Conservation (phyloP, 306 rosid genomes). For the Acacia confusa region DNA sequence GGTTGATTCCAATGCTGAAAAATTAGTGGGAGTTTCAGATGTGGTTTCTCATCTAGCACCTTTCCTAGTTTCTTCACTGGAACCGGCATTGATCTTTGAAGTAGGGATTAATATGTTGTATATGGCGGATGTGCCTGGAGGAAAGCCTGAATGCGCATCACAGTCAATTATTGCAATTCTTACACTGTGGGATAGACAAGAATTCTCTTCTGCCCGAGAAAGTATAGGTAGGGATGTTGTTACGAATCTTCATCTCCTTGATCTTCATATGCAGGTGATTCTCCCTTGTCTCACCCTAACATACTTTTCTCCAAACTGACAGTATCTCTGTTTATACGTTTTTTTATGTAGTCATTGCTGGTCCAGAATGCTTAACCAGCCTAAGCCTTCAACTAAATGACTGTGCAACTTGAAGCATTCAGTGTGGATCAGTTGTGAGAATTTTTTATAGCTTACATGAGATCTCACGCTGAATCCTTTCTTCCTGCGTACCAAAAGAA, state of each 20-base stretch:
- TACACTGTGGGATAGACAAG: constrained; percentile 95
- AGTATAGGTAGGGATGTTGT: constrained; percentile 87
- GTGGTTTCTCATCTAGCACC: constrained; percentile 93
- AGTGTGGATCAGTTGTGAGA: background rate
- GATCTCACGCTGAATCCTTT: background rate
- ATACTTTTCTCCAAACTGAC: background rate
- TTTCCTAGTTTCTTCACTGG: constrained; percentile 85
- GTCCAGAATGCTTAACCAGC: background rate
- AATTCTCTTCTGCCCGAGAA: constrained; percentile 89
- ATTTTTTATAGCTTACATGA: background rate
- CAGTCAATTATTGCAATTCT: constrained; percentile 89
- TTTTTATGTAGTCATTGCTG: background rate
- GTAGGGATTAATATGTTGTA: constrained; percentile 94
- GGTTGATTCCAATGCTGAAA: constrained; percentile 78
- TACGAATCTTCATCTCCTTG: constrained; percentile 91
- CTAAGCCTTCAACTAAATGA: background rate
- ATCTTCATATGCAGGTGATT: constrained; percentile 94
- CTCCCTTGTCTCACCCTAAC: constrained; percentile 20
- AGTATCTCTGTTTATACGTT: background rate
- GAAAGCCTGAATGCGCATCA: constrained; percentile 98
- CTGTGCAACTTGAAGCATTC: background rate
- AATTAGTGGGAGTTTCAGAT: constrained; percentile 87
- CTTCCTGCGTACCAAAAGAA: background rate
- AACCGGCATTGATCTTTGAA: constrained; percentile 90
- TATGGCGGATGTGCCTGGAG: constrained; percentile 98